These are phyloP conservation scores for Aspergillus sp. DNA, from an alignment of 2,329 filamentous ascomycete genomes.

Conservation along the genomic window DNA sequence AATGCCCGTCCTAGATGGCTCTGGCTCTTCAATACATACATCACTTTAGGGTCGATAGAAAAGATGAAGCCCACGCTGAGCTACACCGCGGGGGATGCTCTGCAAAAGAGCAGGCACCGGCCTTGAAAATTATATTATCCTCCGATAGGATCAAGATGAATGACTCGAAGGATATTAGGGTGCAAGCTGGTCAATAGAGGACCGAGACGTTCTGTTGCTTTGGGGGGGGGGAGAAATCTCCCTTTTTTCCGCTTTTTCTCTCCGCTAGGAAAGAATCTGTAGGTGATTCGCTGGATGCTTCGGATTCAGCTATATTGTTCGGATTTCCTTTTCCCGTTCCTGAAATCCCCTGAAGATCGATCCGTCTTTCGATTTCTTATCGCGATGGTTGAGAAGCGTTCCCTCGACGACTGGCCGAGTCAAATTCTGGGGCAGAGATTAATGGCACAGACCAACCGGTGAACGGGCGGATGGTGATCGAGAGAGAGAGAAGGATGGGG, in stretches of 20 bases:
- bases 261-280: constrained; percentile 2
- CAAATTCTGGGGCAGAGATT: constrained; percentile 8
- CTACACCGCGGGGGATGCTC: constrained; percentile 15
- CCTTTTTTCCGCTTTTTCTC: not conserved
- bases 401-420: not conserved
- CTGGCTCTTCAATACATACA: constrained; percentile 18
- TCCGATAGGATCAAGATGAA: not conserved
- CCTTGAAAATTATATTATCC: not conserved
- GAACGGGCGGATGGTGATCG: not conserved
- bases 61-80: constrained; percentile 26
- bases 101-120: constrained; percentile 11
- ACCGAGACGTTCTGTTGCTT: not conserved
- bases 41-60: constrained; percentile 5
- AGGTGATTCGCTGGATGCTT: constrained; percentile 1
- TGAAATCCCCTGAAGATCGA: not conserved
- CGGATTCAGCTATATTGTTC: not conserved
- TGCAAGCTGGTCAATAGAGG: not conserved
- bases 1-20: constrained; percentile 15
- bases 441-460: constrained; percentile 5
- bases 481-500: not conserved
- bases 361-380: not conserved
- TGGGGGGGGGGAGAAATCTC: not conserved
- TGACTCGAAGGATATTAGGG: not conserved
- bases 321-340: not conserved
- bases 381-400: not conserved